Base-by-base conservation (phyloP, 495 filamentous ascomycete species). In the Podospora conica region DNA sequence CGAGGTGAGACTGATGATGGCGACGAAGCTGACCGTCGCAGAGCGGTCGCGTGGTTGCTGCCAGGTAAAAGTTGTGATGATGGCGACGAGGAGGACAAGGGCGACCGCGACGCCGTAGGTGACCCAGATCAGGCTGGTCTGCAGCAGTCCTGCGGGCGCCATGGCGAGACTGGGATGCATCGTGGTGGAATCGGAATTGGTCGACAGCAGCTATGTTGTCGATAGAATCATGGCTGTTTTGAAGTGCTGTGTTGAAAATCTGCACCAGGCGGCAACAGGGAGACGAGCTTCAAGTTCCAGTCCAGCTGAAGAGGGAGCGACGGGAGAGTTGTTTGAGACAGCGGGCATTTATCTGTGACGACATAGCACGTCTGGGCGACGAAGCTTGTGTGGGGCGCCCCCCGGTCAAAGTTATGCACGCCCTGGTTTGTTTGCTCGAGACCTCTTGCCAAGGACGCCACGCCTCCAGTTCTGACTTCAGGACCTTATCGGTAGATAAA, bases 31-130 rank as follows among this genome's bases (percentile, higher is more conserved):
- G 53, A 97, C 92, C 31, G 88, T 82, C 15, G 85, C 82, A 18
- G 92, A 93, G 59, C 95, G 88, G 57, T 98, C 96, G 55, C 89
- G 85, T 48, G 93, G 91, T 15, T 87, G 88, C 76, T 98, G 94
- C 81, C 96, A 98, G 54, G 78, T 83, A 76, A 90, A 91, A 31
- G 93, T 91, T 65, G 96, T 96, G 67, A 94, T 84, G 60, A 89
- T 84, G 62, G 92, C 87, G 65, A 91, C 85, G 60, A 84, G 75
- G 48, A 93, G 80, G 66, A 90, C 82, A 31, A 96, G 73, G 62
- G 76, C 87, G 40, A 96, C 80, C 48, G 90, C 91, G 53, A 92
- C 86, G 64, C 86, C 92, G 67, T 95, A 97, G n/a, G 93, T 85
- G 29, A 93, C 85, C 93, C 93, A 96, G 69, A 96, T 96, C 53